Conservation (phyloP, 2,329 filamentous ascomycete genomes). For the Apiospora saccharicola region DNA sequence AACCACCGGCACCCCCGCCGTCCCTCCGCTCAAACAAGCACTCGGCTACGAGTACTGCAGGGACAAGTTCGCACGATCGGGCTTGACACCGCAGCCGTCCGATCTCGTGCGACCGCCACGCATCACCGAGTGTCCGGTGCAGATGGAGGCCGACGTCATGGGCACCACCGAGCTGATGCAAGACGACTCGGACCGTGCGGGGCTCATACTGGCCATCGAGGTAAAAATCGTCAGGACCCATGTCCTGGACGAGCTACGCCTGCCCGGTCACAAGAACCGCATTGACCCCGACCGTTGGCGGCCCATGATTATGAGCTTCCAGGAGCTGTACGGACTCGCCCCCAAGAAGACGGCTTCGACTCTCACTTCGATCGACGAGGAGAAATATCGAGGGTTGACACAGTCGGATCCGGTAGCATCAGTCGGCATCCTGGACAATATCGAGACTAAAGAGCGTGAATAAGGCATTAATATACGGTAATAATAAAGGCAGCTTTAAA, state of each 20-base stretch:
- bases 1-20: constrained; percentile 44
- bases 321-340: constrained; percentile 49
- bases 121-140: constrained; percentile 49
- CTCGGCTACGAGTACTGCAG: constrained; percentile 46
- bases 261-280: constrained; percentile 47
- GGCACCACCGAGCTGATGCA: constrained; percentile 42
- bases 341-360: constrained; percentile 34
- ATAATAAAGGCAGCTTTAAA: too few species aligned
- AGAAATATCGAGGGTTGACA: constrained; percentile 35
- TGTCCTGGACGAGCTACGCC: constrained; percentile 42
- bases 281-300: constrained; percentile 52
- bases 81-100: constrained; percentile 45
- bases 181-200: constrained; percentile 41
- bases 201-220: constrained; percentile 43
- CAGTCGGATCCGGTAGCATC: background rate
- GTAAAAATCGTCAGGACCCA: constrained; percentile 46
- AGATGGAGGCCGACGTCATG: constrained; percentile 51
- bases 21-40: constrained; percentile 39
- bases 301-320: constrained; percentile 54
- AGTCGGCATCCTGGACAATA: background rate
- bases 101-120: constrained; percentile 44
- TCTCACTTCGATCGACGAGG: constrained; percentile 41
- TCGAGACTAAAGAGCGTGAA: too few species aligned
- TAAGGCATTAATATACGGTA: too few species aligned
- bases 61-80: constrained; percentile 47